Percentiles rank a stretch among this genome's conserved stretches.
phyloP scores from a whole-genome alignment of 371 early-diverging fungal genomes.

The Rhizopus stolonifer region DNA sequence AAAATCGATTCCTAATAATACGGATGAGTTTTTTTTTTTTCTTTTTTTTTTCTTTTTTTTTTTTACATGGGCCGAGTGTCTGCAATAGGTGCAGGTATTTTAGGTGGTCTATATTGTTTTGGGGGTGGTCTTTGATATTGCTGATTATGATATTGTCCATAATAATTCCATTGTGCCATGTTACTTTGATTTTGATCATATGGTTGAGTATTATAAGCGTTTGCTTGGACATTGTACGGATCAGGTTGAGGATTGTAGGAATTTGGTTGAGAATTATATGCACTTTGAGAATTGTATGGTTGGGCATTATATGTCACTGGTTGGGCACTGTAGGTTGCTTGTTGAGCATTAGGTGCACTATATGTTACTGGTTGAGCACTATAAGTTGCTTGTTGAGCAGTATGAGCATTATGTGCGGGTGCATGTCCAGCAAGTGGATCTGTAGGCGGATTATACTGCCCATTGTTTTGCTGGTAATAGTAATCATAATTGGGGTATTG shows the following conservation, averaged over 20 bases:
- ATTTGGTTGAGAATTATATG: too few species aligned
- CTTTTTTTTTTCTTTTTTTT: neutral
- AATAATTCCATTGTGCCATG: slow-evolving; percentile 2
- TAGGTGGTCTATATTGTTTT: neutral
- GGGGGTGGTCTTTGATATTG: neutral
- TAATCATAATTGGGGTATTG: slow-evolving; percentile 1
- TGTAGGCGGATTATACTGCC: neutral
- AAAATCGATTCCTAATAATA: slow-evolving; percentile 17
- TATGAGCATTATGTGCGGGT: neutral
- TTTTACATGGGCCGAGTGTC: slow-evolving; percentile 1
- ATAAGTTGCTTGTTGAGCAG: neutral
- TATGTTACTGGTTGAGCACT: neutral
- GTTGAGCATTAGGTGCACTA: too few species aligned
- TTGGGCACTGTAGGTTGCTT: neutral
- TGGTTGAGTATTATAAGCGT: neutral
- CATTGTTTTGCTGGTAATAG: slow-evolving; percentile 1
- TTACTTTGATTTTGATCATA: neutral
- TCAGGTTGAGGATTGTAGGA: too few species aligned
- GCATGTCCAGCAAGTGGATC: neutral
- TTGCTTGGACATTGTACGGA: too few species aligned
- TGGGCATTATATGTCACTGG: neutral
- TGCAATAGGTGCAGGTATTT: neutral
- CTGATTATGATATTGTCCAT: neutral
- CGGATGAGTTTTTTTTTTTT: too few species aligned
- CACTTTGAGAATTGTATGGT: neutral